These are phyloP conservation scores for Apophysomyces trapeziformis DNA, from an alignment of 371 early-diverging fungal species.

Conservation along the genomic window DNA sequence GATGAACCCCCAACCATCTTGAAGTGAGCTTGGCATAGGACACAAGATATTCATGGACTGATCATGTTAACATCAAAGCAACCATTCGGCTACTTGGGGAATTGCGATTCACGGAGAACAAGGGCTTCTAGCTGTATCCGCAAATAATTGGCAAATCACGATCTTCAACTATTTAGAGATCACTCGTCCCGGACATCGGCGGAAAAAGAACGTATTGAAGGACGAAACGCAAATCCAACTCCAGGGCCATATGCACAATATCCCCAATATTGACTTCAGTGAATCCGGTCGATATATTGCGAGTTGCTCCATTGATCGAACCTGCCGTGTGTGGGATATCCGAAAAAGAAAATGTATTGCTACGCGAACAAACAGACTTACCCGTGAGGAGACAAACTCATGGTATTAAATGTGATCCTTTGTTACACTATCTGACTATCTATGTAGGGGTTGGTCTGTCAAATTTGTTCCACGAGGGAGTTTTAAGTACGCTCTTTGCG, in stretches of 20 bases:
- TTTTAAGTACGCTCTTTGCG: constrained; percentile 33
- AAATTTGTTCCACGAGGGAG: constrained; percentile 41
- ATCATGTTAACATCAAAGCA: not conserved
- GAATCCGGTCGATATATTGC: constrained; percentile 57
- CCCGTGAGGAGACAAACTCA: constrained; percentile 18
- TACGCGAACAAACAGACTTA: constrained; percentile 12
- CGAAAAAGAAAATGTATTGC: constrained; percentile 27
- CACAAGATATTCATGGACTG: constrained; percentile 1
- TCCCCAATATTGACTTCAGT: constrained; percentile 65
- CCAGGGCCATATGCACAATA: constrained; percentile 64
- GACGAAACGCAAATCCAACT: constrained; percentile 24
- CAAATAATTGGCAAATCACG: constrained; percentile 61
- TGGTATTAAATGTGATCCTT: constrained; percentile 24
- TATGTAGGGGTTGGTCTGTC: constrained; percentile 51
- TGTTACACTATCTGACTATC: not conserved
- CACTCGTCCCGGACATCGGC: constrained; percentile 10
- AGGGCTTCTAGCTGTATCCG: constrained; percentile 62
- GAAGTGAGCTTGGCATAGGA: constrained; percentile 1
- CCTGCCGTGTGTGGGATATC: constrained; percentile 57
- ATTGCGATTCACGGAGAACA: constrained; percentile 58
- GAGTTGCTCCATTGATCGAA: constrained; percentile 61
- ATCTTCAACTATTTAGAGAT: constrained; percentile 45
- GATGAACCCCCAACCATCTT: constrained; percentile 48
- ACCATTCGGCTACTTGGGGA: constrained; percentile 64
- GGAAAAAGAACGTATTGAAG: constrained; percentile 23